Conservation (phyloP, 768 basidiomycete genomes). For the Trichaptum fuscoviolaceum region DNA sequence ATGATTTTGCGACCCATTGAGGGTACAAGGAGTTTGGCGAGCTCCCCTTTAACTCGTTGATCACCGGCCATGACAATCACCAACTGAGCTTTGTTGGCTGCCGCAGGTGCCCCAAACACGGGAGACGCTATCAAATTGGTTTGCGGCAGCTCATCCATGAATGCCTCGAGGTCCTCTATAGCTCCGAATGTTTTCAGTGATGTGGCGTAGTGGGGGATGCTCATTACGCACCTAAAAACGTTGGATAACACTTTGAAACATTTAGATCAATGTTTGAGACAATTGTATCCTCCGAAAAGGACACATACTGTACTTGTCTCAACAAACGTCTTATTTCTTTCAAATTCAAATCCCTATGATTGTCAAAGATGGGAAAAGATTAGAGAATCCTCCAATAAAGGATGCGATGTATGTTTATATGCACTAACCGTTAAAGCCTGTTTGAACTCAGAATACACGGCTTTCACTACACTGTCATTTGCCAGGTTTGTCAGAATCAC, state of each 20-base stretch:
- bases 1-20: slow-evolving; percentile 72
- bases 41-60: slow-evolving; percentile 74
- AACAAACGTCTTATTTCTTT: slow-evolving; percentile 67
- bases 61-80: slow-evolving; percentile 78
- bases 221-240: slow-evolving; percentile 37
- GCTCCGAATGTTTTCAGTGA: slow-evolving; percentile 3
- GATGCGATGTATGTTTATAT: slow-evolving; percentile 26
- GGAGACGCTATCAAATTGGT: slow-evolving; percentile 68
- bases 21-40: slow-evolving; percentile 71
- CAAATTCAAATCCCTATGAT: slow-evolving; percentile 21
- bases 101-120: slow-evolving; percentile 70
- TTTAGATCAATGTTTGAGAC: neutral
- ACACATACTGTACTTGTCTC: slow-evolving; percentile 74
- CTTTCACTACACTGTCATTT: slow-evolving; percentile 64
- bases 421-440: slow-evolving; percentile 48
- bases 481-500: slow-evolving; percentile 71
- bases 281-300: neutral
- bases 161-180: slow-evolving; percentile 61
- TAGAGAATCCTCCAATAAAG: slow-evolving; percentile 16
- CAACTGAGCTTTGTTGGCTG: slow-evolving; percentile 63
- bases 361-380: too few relatives aligned
- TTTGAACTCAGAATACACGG: slow-evolving; percentile 56
- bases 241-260: slow-evolving; percentile 44
- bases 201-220: neutral
- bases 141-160: slow-evolving; percentile 55